Evolutionary conservation across 2,329 filamentous ascomycete genomes (phyloP), one percentile per base, ranked within the genome.

Genomic region (Aspergillus chevalieri): DNA sequence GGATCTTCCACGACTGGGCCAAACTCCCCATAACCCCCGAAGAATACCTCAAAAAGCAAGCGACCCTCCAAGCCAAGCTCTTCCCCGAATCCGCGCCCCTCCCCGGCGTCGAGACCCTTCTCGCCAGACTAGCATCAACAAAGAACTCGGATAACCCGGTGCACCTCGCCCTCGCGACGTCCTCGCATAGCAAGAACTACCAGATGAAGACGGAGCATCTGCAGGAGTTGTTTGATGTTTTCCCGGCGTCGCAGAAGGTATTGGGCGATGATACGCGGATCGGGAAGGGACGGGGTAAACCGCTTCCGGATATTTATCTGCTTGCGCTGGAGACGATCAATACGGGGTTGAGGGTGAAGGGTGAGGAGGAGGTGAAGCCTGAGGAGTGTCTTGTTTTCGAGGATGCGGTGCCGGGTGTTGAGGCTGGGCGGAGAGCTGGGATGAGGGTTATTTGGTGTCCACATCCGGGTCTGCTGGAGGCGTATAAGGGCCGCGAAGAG

Each of bases 341-440:
- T 70, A 80, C 81, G 41, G 82, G 82, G 14, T 75, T 94, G 6
- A 73, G 73, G 9, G 54, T 76, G 0, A 58, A 62, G 36, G 83
- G 86, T 46, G 73, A 78, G 56, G 73, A 80, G 51, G 76, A 78
- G 47, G 85, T 98, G 54, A 76, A 66, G 47, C 89, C 90, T 0
- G 86, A 87, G 57, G 92, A 97, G 70, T 97, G 93, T 65, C 77
- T 98, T 14, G 93, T 97, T 0, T 97, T 98, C 62, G 93, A 98
- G 72, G 93, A 98, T 69, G 89, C 86, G 43, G 91, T 97, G 1
- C 89, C 90, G 0, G 93, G 93, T 3, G 89, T 96, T 2, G 93
- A 98, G 72, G 83, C 89, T 2, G 93, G 90, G 4, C 78, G 93
- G 47, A 82, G 93, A 57, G 93, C 93, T 0, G 92, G 92, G 0